Base-by-base conservation (phyloP, 345 rosid species). In the Hevea brasiliensis region DNA sequence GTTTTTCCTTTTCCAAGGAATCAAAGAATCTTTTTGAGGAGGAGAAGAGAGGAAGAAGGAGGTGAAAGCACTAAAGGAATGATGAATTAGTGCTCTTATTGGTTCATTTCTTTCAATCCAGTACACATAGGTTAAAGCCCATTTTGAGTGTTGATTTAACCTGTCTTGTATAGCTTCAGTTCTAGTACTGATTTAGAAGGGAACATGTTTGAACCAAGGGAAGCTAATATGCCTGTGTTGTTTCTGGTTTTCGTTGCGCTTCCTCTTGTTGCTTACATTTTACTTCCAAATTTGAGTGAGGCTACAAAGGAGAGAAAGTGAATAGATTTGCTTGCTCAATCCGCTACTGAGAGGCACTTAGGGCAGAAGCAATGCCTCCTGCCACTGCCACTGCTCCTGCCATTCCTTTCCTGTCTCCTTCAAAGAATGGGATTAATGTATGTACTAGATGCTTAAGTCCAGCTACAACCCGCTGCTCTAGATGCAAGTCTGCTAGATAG, bases 191-290 rank as follows among this genome's bases (percentile, higher is more conserved):
- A 71, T 63, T 77, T 66, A 66, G 72, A 48, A 79, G 70, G 68
- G 91, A 89, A 86, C 90, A 92, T 92, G 97, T 95, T 92, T 47
- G 89, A 92, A 85, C 93, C 97, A 87, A 92, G 92, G 91, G 95
- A 84, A 86, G 90, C 89, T 76, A 92, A 90, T 79, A 69, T 92
- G 78, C 93, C 93, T 56, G 73, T 78, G 82, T 81, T 92, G 77
- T 88, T 92, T 82, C 83, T 92, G 74, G 87, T 92, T 77, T 82
- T 92, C 87, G 92, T 90, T 63, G 93, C 90, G 80, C 89, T 90
- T 82, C 97, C 97, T 70, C 84, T 92, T 68, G 89, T 86, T 77
- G 86, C 84, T 70, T 90, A 92, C 76, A 58, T 88, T 65, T 81
- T 92, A 68, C 89, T 92, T 72, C 95, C 95, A 56, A 90, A 86